Percentiles rank a stretch among this genome's conserved stretches.
These are phyloP conservation scores for Plasmodium billcollinsi DNA, from an alignment of 169 alveolate species.

Conservation along the genomic window DNA sequence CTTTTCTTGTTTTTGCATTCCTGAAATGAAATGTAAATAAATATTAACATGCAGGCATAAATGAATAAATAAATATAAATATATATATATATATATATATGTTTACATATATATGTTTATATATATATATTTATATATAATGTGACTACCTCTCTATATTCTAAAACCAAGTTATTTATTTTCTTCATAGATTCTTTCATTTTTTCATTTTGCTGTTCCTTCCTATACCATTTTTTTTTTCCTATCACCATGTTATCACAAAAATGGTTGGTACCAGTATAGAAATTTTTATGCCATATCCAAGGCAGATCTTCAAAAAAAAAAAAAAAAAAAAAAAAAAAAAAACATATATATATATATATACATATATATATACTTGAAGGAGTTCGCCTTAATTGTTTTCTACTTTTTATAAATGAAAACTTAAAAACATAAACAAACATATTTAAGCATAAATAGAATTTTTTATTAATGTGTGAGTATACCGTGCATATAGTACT, in stretches of 20 bases:
- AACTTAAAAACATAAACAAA: background rate
- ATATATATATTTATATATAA: too few species aligned
- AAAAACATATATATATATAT: background rate
- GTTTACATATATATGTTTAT: too few species aligned
- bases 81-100: too few species aligned
- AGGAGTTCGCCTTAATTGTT: too few species aligned
- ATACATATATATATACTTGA: background rate
- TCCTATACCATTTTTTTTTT: constrained; percentile 88
- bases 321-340: background rate
- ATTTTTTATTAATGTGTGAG: background rate
- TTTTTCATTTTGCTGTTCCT: constrained; percentile 80
- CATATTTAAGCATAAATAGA: background rate
- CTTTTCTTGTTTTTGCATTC: constrained; percentile 82
- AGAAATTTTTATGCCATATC: constrained; percentile 90
- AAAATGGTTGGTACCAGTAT: constrained; percentile 85
- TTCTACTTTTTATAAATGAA: too few species aligned
- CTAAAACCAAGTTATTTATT: constrained; percentile 63
- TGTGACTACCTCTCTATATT: constrained; percentile 52
- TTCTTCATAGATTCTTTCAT: constrained; percentile 55
- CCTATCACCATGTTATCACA: constrained; percentile 89
- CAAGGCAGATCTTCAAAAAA: constrained; percentile 86
- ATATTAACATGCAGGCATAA: background rate
- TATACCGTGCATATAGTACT: constrained; percentile 87
- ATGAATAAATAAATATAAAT: background rate
- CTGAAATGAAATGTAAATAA: constrained; percentile 26